Evolutionary conservation across 331 rosid genomes (phyloP), one percentile per base, ranked within the genome.

Genomic region (Spiraea crenata): DNA sequence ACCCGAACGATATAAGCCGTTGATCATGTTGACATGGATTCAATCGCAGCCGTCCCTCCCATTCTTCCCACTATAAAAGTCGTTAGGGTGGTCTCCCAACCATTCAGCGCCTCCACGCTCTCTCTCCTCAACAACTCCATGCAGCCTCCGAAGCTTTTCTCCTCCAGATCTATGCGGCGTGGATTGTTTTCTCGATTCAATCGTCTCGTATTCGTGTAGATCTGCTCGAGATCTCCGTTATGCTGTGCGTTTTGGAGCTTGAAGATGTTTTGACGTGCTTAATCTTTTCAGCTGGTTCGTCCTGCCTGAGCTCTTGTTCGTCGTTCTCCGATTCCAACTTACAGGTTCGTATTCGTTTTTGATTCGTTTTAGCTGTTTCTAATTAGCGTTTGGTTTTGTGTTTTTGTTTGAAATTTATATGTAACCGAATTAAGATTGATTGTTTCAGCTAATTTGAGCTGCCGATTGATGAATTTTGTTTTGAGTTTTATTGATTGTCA

Each of bases 31-130:
- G 72, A 41, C 40, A n/a, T 65, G 0, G 5, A 57, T 34, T 1
- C 10, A 70, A 75, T 78, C 85, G 5, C 62, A 56, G 2, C 88
- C 91, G 75, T 83, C 54, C 74, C 20, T 47, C 46, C 13, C 0
- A 0, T 52, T 0, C 6, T 63, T 16, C 48, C 51, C 15, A 20
- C 14, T 74, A 69, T 85, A 85, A 64, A 82, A 64, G 6, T 9
- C 0, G 13, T 15, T 61, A 39, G 76, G 75, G 35, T 37, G 31
- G 13, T 2, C 2, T 5, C 6, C 11, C 37, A 31, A 49, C n/a
- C 80, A 52, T 59, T n/a, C 64, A 2, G 31, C 70, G 71, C 34
- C 39, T 4, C 50, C 14, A 8, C 38, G 6, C 12, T 8, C 39
- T 19, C 40, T 37, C 42, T 37, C 63, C n/a, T 13, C 0, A 2